Base-by-base conservation (phyloP, 1,139 yeast species). In the Pichia sp. region DNA sequence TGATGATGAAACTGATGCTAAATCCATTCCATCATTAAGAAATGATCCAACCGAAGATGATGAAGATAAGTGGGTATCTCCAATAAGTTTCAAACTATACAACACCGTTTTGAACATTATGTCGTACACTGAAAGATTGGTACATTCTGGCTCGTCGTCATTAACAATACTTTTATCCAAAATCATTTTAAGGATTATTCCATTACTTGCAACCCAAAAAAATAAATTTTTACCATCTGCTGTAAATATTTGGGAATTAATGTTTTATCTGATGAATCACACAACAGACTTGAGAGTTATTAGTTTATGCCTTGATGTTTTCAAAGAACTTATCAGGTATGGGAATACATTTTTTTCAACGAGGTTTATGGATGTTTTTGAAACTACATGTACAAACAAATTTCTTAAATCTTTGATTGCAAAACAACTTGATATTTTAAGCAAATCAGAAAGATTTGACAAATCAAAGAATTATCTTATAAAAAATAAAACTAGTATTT, bases 211-310 rank as follows among this genome's bases (percentile, higher is more conserved):
- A 1, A 73, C 90, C 0, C 78, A 83, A 52, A 72, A 76, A 49
- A 69, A 73, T 10, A 71, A 77, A 43, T 69, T 86, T 39, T 66
- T 86, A 43, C 96, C 96, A 0, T 64, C 82, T 2, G 71, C 86
- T 3, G 83, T 94, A 1, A 71, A 76, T 3, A 66, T 78, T 25
- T 92, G 97, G 97, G 83, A 85, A 3, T 65, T 71, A 6, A 65
- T 78, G 1, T 66, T 73, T 0, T 70, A 68, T 30, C 63, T 69
- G 8, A 63, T 77, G 0, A 53, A 70, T n/a, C 60, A 60, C n/a
- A 52, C 58, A 38, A 51, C 51, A 1, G 78, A 75, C 54, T 60
- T 64, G 11, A 65, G 71, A 38, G 54, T 74, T 6, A 64, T 66
- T 2, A 61, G 62, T 4, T 56, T 64, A n/a, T 67, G 75, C 0